Evolutionary conservation across 768 basidiomycete species (phyloP), one percentile per base, ranked within the genome.

Genomic region (Lepiota brunneoincarnata): DNA sequence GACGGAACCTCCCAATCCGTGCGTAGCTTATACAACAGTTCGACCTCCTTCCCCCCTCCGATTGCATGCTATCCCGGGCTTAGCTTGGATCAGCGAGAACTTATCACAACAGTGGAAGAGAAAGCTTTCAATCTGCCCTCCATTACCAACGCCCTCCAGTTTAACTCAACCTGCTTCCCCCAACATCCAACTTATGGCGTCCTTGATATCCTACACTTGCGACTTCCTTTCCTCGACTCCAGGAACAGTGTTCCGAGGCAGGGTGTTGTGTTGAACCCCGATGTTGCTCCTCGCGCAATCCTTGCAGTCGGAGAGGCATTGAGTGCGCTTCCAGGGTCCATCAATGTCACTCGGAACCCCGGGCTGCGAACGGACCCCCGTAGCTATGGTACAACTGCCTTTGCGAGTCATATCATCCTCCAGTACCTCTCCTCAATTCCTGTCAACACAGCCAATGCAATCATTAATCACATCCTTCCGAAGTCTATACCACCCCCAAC

Each of bases 131-230:
- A 75, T 18, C 67, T 87, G 20, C 2, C 52, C 10, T 59, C 74
- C n/a, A 14, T 64, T 20, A 43, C 65, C 24, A 47, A 68, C 21
- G 58, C 74, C 3, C 61, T 70, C 11, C 58, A 63, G 39, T 83
- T 85, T 59, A 66, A 81, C 58, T 38, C 74, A 6, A 64, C 70
- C 3, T 88, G 86, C 63, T 86, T 75, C 64, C 68, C 76, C 7
- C 72, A 74, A 59, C 76, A 81, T 24, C 86, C 83, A 2, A 67
- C 83, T n/a, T 87, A 88, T 59, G 84, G 85, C 15, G 70, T 82
- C 21, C 68, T 88, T 48, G 75, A 87, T 58, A 62, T 85, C 14
- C 64, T 86, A 34, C 75, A 69, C n/a, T 67, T 84, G 21, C 78
- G 84, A 14, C 69, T 84, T 23, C 84, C 86, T 14, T 86, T 82